Base-by-base conservation (phyloP, 768 basidiomycete genomes). In the Suillus weaverae region DNA sequence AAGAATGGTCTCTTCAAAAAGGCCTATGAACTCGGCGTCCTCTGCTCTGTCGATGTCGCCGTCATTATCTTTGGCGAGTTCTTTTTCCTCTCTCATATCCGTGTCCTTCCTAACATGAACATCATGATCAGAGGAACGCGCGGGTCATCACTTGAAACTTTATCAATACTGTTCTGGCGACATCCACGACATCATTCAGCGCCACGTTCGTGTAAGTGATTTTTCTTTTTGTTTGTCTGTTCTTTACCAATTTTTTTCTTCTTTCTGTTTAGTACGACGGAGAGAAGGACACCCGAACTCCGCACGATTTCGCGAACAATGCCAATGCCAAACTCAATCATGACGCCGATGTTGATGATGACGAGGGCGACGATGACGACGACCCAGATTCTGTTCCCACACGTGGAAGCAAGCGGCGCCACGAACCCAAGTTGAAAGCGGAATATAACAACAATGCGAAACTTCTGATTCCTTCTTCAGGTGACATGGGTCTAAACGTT, bases 1-100 rank as follows among this genome's bases (percentile, higher is more conserved):
- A 93, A 94, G 82, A 92, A 92, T 65, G 92, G 92, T 5, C 87
- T 94, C 67, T 94, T 94, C 88, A 93, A 94, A 78, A 94, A 94
- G 73, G 92, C 92, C 0, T 93, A 93, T 72, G 92, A 94, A 78
- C 89, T 94, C 66, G 92, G 91, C n/a, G 92, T 94, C 4, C 85
- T 94, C 48, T 94, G 92, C 74, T 92, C 90, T 16, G 92, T 94
- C 69, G 92, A 94, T 70, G 91, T 94, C 48, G 90, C 91, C 5
- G 91, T 94, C 74, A 90, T 94, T 75, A 91, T 94, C 74, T 93
- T 94, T 67, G 92, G 89, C 87, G 56, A 62, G 83, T 72, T 77
- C 78, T 61, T 32, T 70, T 57, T 59, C 62, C 36, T 60, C 35
- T 62, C 18, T 32, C 36, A 35, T 1, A 30, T 60, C 11, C 6